These are phyloP conservation scores for Neocatenulostroma microsporum DNA, from an alignment of 2,329 filamentous ascomycete species.

Conservation along the genomic window DNA sequence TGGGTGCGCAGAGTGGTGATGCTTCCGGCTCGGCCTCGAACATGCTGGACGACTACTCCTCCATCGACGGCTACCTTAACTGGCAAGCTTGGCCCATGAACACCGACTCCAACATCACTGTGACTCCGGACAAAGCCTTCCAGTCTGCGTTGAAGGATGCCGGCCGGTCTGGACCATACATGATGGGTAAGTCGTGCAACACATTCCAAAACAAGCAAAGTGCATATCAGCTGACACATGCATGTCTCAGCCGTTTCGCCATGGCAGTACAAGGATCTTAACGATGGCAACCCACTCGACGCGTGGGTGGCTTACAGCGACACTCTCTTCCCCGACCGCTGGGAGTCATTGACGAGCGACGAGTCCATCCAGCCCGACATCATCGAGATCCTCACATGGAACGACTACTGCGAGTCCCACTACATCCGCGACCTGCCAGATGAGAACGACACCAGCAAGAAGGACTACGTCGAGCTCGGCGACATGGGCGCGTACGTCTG, in stretches of 20 bases:
- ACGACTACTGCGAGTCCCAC: slow-evolving; percentile 32
- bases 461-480: slow-evolving; percentile 26
- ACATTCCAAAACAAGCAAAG: slow-evolving; percentile 8
- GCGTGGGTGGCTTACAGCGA: slow-evolving; percentile 31
- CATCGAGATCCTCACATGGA: slow-evolving; percentile 32
- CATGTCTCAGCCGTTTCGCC: slow-evolving; percentile 28
- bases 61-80: slow-evolving; percentile 32
- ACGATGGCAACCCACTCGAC: slow-evolving; percentile 26
- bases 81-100: slow-evolving; percentile 32
- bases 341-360: slow-evolving; percentile 19
- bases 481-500: slow-evolving; percentile 30
- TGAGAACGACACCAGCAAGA: slow-evolving; percentile 18
- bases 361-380: slow-evolving; percentile 28
- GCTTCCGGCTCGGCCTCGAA: slow-evolving; percentile 17
- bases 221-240: slow-evolving; percentile 16
- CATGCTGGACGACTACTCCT: slow-evolving; percentile 25
- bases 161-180: slow-evolving; percentile 30
- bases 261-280: slow-evolving; percentile 33
- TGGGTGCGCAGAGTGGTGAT: slow-evolving; percentile 20
- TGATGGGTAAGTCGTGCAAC: slow-evolving; percentile 28
- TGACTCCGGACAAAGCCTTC: slow-evolving; percentile 27
- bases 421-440: slow-evolving; percentile 32
- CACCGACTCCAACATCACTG: slow-evolving; percentile 24
- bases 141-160: slow-evolving; percentile 26
- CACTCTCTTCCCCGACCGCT: slow-evolving; percentile 28